phyloP scores from a whole-genome alignment of 331 rosid species.

The Phaseolus coccineus region DNA sequence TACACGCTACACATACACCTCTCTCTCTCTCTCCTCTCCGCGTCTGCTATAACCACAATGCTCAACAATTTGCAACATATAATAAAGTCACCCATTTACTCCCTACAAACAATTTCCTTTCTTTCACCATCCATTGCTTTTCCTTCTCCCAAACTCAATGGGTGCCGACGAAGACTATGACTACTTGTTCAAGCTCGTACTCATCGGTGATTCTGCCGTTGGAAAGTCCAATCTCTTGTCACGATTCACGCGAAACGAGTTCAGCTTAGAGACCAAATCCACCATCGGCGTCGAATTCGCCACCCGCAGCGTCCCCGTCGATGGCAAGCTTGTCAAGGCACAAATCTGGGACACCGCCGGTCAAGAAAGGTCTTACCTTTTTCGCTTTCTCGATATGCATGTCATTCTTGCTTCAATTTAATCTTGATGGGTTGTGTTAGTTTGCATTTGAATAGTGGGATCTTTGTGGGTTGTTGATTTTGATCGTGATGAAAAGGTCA shows the following conservation, averaged over 20 bases:
- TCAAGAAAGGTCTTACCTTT: conserved; percentile 71
- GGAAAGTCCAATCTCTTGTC: conserved; percentile 83
- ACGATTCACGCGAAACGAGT: conserved; percentile 74
- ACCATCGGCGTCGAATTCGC: conserved; percentile 90
- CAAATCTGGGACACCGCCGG: conserved; percentile 96
- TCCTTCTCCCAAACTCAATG: conserved; percentile 46
- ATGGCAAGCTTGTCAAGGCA: conserved; percentile 75
- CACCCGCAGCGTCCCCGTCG: conserved; percentile 69
- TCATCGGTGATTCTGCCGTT: conserved; percentile 85
- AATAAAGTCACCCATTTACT: not conserved
- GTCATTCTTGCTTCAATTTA: not conserved
- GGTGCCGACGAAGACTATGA: conserved; percentile 80
- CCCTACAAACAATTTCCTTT: not conserved
- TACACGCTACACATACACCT: conserved; percentile 32
- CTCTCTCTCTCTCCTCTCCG: conserved; percentile 18
- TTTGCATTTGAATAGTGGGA: not conserved
- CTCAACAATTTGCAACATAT: conserved; percentile 5
- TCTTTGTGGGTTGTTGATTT: not conserved
- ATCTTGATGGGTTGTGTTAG: not conserved
- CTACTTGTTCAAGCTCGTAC: conserved; percentile 79
- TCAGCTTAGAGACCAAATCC: conserved; percentile 73
- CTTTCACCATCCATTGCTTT: not conserved
- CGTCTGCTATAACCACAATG: conserved; percentile 27
- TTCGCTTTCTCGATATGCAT: not conserved
- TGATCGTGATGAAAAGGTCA: conserved; percentile 29